Base-by-base conservation (phyloP, 2,329 filamentous ascomycete species). In the Exophiala sp. region DNA sequence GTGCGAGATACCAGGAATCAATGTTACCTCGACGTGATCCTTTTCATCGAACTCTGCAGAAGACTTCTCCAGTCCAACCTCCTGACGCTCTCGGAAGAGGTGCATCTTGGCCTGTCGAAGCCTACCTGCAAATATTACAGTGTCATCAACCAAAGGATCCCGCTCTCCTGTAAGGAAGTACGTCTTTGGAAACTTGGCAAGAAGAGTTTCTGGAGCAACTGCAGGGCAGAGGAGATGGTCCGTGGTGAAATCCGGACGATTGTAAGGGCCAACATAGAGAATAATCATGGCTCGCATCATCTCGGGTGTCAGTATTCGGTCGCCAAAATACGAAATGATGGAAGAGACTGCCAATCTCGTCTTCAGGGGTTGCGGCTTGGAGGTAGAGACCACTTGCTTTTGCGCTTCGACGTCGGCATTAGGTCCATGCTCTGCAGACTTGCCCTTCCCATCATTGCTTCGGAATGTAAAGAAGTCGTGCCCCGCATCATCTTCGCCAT, bases 281-380 rank as follows among this genome's bases (percentile, higher is more conserved):
- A 98, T 95, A 58, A 98, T 95, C 90, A 98, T 97, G 56, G 90
- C 88, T 24, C 93, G 86, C 85, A 97, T 96, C 88, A 97, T 95
- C 68, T 98, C 93, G 0, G 93, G 91, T 0, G 88, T 91, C 11
- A 98, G 76, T 22, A 98, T 86, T 22, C 93, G 85, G 67, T 98
- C 93, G 66, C 95, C 93, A 68, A 96, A 95, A 69, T 97, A 97
- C 0, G 91, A 96, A 29, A 98, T 94, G 81, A 95, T 95, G n/a
- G 85, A 91, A 0, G 88, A 90, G 65, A 91, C 95, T 13, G 91
- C 90, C 8, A 98, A 78, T n/a, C 90, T 82, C 1, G 93, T 97
- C 59, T 80, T 82, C 54, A 95, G 73, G 30, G 69, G 68, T 32
- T 68, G 66, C 5, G 74, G 70, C 39, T 75, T 74, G 2, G 64